Evolutionary conservation across 1,284 basidiomycete genomes (phyloP).

Genomic region (Leccinum pseudoinsigne): DNA sequence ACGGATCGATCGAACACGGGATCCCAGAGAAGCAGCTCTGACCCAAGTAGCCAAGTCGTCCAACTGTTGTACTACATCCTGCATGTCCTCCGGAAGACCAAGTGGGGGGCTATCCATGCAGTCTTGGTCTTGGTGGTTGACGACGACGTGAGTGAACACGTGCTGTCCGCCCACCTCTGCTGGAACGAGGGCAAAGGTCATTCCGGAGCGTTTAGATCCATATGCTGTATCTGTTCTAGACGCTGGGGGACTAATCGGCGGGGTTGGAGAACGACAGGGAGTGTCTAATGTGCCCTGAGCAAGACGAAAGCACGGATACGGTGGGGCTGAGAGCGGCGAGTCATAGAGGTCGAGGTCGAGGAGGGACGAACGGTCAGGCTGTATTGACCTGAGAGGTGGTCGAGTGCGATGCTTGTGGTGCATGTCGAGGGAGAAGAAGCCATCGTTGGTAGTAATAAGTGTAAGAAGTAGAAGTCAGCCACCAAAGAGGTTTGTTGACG

Average conservation of each 20-base stretch:
- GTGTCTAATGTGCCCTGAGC: neutral
- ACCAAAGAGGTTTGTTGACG: neutral
- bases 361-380: conserved; percentile 1
- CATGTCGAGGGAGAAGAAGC: conserved; percentile 8
- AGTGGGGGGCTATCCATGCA: neutral
- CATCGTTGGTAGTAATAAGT: neutral
- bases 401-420: conserved; percentile 9
- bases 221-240: conserved; percentile 1
- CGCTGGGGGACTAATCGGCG: conserved; percentile 21
- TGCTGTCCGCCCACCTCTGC: conserved; percentile 14
- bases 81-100: conserved; percentile 33
- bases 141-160: conserved; percentile 19
- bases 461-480: neutral
- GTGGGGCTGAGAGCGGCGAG: no score
- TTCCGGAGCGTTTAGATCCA: conserved; percentile 19
- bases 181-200: conserved; percentile 21
- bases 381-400: conserved; percentile 19
- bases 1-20: conserved; percentile 5
- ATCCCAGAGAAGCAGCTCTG: conserved; percentile 22
- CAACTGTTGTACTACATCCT: conserved; percentile 27
- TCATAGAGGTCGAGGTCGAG: conserved; percentile 6
- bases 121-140: conserved; percentile 3
- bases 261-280: conserved; percentile 14
- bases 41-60: conserved; percentile 34
- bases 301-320: neutral